Percentiles rank a stretch among this genome's conserved stretches.
Evolutionary conservation across 306 rosid species (phyloP).

Genomic region (Sicyos edulis): DNA sequence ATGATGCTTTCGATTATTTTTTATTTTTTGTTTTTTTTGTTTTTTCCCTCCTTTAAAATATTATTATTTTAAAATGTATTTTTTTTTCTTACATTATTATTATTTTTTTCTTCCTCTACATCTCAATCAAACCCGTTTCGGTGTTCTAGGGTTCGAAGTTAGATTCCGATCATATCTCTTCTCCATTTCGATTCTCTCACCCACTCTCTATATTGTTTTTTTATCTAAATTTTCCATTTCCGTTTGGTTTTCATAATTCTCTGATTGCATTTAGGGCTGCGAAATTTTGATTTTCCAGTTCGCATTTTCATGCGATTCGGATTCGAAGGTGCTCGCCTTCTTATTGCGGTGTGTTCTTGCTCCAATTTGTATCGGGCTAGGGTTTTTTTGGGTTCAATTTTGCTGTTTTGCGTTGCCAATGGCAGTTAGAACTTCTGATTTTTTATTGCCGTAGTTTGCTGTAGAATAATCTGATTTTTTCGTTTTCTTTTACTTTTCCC

Average conservation of each 20-base stretch:
- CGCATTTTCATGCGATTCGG: slow-evolving; percentile 23
- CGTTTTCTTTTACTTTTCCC: background rate
- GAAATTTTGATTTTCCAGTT: slow-evolving; percentile 19
- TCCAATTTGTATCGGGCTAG: slow-evolving; percentile 38
- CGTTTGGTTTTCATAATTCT: background rate
- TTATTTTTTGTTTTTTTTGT: too few relatives aligned
- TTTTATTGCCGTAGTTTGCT: slow-evolving; percentile 14
- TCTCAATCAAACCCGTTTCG: slow-evolving; percentile 44
- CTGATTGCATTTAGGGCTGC: slow-evolving; percentile 47
- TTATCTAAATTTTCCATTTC: background rate
- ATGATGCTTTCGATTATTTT: background rate
- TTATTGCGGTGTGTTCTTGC: slow-evolving; percentile 37
- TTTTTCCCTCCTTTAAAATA: too few relatives aligned
- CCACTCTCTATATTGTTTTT: slow-evolving; percentile 26
- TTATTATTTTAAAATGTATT: too few relatives aligned
- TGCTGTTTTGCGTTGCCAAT: background rate
- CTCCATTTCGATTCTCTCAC: slow-evolving; percentile 58
- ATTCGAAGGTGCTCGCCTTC: slow-evolving; percentile 28
- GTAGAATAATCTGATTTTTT: slow-evolving; percentile 18
- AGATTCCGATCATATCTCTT: slow-evolving; percentile 56
- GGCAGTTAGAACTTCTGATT: slow-evolving; percentile 8
- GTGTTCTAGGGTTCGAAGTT: slow-evolving; percentile 39
- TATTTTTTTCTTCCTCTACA: slow-evolving; percentile 27
- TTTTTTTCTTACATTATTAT: too few relatives aligned
- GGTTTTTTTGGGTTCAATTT: slow-evolving; percentile 34